Base-by-base conservation (phyloP, 2,329 filamentous ascomycete genomes). In the Xylaria sp. region DNA sequence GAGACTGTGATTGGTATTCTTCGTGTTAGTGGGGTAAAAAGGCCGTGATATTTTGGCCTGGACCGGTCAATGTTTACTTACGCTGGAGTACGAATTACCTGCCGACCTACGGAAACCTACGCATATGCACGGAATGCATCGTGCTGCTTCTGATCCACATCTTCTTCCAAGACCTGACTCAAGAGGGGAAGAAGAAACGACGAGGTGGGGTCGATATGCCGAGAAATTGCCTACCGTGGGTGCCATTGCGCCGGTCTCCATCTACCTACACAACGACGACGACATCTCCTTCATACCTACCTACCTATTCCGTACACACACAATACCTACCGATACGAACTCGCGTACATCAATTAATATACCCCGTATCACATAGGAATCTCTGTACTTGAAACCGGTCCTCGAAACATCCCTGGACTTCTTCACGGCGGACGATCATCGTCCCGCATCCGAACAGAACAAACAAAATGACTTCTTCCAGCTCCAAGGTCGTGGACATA, bases 401-500 rank as follows among this genome's bases (percentile, higher is more conserved):
- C n/a, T 42, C 9, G 6, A 46, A 6, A 46, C 13, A 46, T n/a
- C 13, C 6, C 42, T n/a, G 42, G 5, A 11, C 11, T 16, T 18
- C 39, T 23, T 51, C 49, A 9, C 23, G 23, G 49, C 2, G 23
- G 18, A 51, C 23, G 23, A 11, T 11, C 11, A 35, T 23, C 3
- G 13, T 35, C 10, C 6, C 9, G 19, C 47, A 42, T 30, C 39
- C 6, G 8, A 10, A 54, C 2, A 47, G 8, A 10, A 54, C 2
- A 47, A 16, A n/a, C 44, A 62, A 44, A 10, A 78, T 78, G 76
- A 65, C 70, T 13, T 70, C 73, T 18, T 64, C 72, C 50, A 70
- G 69, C 54, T 67, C 73, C 46, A 74, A 71, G 57, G 76, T 87
- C 55, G 85, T 88, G 59, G 85, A 88, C 74, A 80, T 88, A 70